Conservation (phyloP, 768 basidiomycete genomes). For the Boletellus ananas region DNA sequence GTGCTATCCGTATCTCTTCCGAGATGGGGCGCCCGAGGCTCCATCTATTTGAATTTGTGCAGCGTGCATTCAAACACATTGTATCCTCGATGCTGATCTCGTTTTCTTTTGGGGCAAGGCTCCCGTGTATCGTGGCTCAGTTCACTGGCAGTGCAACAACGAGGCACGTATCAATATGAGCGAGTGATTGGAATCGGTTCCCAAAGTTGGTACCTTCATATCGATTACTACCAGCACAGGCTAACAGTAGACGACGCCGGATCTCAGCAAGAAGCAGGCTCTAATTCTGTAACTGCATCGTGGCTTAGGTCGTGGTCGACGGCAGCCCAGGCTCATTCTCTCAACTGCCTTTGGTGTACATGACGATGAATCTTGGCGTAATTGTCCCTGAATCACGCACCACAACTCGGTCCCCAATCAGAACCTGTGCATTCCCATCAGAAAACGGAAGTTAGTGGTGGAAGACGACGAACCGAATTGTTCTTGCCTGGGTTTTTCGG, state of each 20-base stretch:
- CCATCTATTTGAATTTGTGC: conserved; percentile 25
- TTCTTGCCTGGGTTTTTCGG: conserved; percentile 27
- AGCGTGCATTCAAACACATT: conserved; percentile 20
- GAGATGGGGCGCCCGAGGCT: conserved; percentile 22
- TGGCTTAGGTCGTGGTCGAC: conserved; percentile 11
- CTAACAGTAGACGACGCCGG: conserved; percentile 17
- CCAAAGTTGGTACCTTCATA: conserved; percentile 22
- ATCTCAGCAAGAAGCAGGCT: conserved; percentile 18
- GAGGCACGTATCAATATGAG: conserved; percentile 24
- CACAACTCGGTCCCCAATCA: conserved; percentile 50
- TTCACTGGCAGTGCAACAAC: conserved; percentile 22
- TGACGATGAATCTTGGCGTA: conserved; percentile 53
- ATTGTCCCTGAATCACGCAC: conserved; percentile 53
- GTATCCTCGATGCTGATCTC: conserved; percentile 26
- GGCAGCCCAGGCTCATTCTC: conserved; percentile 14
- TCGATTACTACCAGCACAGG: conserved; percentile 18
- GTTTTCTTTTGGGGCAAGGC: conserved; percentile 5
- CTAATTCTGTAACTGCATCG: conserved; percentile 22
- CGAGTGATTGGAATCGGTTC: conserved; percentile 1
- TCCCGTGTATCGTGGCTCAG: conserved; percentile 18
- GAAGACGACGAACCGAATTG: conserved; percentile 24
- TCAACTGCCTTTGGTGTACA: conserved; percentile 46
- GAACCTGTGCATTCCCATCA: conserved; percentile 36
- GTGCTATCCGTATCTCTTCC: conserved; percentile 13
- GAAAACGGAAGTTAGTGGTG: conserved; percentile 18